These are phyloP conservation scores for Scytalidium sp. DNA, from an alignment of 2,329 filamentous ascomycete species.

Conservation along the genomic window DNA sequence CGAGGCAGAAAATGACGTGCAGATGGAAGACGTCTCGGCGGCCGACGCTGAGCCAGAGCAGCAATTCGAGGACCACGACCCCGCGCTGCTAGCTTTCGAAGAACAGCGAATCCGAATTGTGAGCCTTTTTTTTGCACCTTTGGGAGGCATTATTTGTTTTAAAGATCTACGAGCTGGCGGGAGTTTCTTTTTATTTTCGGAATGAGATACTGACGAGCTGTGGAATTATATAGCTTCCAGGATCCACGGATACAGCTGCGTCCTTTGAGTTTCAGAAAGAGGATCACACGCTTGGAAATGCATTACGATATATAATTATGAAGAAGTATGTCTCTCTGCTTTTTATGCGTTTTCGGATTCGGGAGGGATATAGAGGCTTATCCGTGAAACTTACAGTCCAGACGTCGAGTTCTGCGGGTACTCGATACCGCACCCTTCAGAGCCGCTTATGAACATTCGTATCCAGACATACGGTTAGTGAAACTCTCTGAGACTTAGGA, in stretches of 20 bases:
- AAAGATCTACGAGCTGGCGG: not conserved
- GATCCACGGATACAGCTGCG: constrained; percentile 81
- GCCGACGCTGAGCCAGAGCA: not conserved
- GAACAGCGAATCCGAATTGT: constrained; percentile 25
- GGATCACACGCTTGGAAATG: constrained; percentile 94
- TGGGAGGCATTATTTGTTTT: not conserved
- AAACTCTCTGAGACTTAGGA: not conserved
- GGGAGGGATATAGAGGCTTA: too few relatives aligned
- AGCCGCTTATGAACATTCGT: constrained; percentile 92
- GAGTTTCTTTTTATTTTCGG: not conserved
- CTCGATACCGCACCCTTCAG: constrained; percentile 93
- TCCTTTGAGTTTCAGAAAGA: constrained; percentile 94
- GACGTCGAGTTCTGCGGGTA: constrained; percentile 98
- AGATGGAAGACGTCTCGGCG: not conserved
- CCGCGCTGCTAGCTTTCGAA: constrained; percentile 10
- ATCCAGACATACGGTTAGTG: constrained; percentile 92
- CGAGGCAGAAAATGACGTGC: constrained; percentile 1
- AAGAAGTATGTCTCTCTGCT: constrained; percentile 72
- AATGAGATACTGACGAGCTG: not conserved
- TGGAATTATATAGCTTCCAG: constrained; percentile 62
- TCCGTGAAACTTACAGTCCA: constrained; percentile 64
- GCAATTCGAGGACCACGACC: constrained; percentile 12
- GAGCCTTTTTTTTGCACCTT: constrained; percentile 8
- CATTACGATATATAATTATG: constrained; percentile 92
- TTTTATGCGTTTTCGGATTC: not conserved